These are phyloP conservation scores for Ascochyta lentis DNA, from an alignment of 2,329 filamentous ascomycete genomes.

Conservation along the genomic window DNA sequence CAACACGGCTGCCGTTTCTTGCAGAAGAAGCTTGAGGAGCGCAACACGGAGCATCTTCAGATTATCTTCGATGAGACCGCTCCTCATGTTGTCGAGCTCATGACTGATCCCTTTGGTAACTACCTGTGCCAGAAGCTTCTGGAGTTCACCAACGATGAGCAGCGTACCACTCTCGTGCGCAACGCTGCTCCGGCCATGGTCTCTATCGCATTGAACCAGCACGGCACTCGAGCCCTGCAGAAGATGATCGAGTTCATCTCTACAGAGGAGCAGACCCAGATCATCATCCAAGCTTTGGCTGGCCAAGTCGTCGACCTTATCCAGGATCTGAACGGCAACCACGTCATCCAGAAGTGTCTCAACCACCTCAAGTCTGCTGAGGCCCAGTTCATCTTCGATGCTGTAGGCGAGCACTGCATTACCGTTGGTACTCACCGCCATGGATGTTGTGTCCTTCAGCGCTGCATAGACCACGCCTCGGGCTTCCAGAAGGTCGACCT, in stretches of 20 bases:
- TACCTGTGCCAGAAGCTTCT: constrained; percentile 98
- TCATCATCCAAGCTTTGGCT: constrained; percentile 84
- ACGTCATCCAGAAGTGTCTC: constrained; percentile 98
- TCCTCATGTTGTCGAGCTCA: constrained; percentile 91
- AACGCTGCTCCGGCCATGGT: constrained; percentile 89
- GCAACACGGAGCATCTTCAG: constrained; percentile 80
- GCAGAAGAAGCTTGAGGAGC: constrained; percentile 96
- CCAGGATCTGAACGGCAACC: constrained; percentile 96
- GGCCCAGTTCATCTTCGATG: constrained; percentile 96
- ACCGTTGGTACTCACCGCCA: constrained; percentile 96
- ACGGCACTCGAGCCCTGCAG: constrained; percentile 93
- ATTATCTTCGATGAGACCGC: constrained; percentile 96
- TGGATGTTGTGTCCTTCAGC: constrained; percentile 96
- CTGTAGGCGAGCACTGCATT: constrained; percentile 85
- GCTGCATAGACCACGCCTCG: constrained; percentile 96
- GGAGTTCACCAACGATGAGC: constrained; percentile 92
- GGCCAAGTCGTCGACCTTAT: constrained; percentile 91
- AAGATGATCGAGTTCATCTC: constrained; percentile 99
- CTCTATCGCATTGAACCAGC: constrained; percentile 93
- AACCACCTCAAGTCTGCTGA: constrained; percentile 87
- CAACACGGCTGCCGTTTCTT: constrained; percentile 97
- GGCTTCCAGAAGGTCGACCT: constrained; percentile 87
- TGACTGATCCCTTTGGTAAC: constrained; percentile 98
- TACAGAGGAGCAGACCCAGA: constrained; percentile 70
- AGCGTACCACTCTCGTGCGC: constrained; percentile 90